A percentile compares a stretch with the other conserved stretches of the same genome.
Conservation (phyloP, 108 stramenopile species). For the Nitzschia sp. region DNA sequence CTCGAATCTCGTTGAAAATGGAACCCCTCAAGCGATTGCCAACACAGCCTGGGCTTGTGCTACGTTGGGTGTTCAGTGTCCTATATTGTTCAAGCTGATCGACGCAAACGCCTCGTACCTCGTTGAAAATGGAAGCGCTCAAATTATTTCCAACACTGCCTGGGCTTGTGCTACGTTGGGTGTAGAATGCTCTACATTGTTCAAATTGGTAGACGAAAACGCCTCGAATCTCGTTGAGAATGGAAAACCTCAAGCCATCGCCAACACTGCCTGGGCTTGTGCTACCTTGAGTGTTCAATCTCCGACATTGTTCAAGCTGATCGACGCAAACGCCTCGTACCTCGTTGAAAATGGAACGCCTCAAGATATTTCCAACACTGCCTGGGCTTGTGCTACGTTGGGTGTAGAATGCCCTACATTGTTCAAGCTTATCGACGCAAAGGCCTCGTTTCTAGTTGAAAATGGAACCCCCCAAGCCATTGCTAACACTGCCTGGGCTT, state of each 20-base stretch:
- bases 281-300: constrained; percentile 8
- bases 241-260: constrained; percentile 14
- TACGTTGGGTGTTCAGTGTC: not conserved
- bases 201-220: not conserved
- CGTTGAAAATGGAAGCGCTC: constrained; percentile 9
- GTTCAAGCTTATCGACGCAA: constrained; percentile 9
- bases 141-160: constrained; percentile 15
- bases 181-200: not conserved
- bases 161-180: constrained; percentile 24
- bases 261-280: constrained; percentile 24
- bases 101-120: constrained; percentile 1
- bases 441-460: constrained; percentile 5
- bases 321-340: constrained; percentile 9
- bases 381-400: constrained; percentile 29
- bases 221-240: not conserved
- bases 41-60: constrained; percentile 34
- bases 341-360: constrained; percentile 16
- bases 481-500: constrained; percentile 28
- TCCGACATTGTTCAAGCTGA: constrained; percentile 9
- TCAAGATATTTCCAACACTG: constrained; percentile 21
- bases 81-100: constrained; percentile 13
- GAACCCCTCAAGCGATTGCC: constrained; percentile 21
- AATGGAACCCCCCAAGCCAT: constrained; percentile 22
- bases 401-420: constrained; percentile 23
- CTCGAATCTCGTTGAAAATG: constrained; percentile 7